Conservation (phyloP, 2,329 filamentous ascomycete genomes). For the Septoria petroselini region DNA sequence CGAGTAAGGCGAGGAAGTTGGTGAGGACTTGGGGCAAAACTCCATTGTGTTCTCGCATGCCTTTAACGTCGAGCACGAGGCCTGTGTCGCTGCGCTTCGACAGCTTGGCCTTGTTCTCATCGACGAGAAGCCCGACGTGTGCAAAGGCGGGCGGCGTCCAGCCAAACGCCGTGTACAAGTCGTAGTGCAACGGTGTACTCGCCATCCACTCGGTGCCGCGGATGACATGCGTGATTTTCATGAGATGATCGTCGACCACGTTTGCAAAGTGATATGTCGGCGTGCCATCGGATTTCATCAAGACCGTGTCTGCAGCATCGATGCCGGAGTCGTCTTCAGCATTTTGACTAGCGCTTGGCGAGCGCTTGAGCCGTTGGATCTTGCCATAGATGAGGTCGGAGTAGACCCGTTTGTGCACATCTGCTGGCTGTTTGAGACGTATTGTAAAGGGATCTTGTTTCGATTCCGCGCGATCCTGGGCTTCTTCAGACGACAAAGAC, state of each 20-base stretch:
- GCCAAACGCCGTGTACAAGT: conserved; percentile 51
- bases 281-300: conserved; percentile 86
- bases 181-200: conserved; percentile 77
- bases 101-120: conserved; percentile 49
- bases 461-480: conserved; percentile 62
- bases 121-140: conserved; percentile 50
- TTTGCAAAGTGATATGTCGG: conserved; percentile 98
- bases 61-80: conserved; percentile 53
- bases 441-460: conserved; percentile 72
- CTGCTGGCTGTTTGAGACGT: conserved; percentile 64
- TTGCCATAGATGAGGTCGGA: conserved; percentile 76
- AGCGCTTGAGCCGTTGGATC: conserved; percentile 47
- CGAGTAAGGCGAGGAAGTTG: conserved; percentile 82
- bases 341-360: conserved; percentile 29
- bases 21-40: conserved; percentile 62
- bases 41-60: conserved; percentile 55
- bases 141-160: conserved; percentile 50
- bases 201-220: conserved; percentile 95
- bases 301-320: conserved; percentile 75
- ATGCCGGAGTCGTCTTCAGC: conserved; percentile 37
- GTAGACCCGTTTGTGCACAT: conserved; percentile 58
- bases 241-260: conserved; percentile 91
- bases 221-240: conserved; percentile 95
- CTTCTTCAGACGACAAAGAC: conserved; percentile 63
- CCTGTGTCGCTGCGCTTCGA: conserved; percentile 66